Conservation (phyloP, 2,329 filamentous ascomycete species). For the Chaetomium sp. region DNA sequence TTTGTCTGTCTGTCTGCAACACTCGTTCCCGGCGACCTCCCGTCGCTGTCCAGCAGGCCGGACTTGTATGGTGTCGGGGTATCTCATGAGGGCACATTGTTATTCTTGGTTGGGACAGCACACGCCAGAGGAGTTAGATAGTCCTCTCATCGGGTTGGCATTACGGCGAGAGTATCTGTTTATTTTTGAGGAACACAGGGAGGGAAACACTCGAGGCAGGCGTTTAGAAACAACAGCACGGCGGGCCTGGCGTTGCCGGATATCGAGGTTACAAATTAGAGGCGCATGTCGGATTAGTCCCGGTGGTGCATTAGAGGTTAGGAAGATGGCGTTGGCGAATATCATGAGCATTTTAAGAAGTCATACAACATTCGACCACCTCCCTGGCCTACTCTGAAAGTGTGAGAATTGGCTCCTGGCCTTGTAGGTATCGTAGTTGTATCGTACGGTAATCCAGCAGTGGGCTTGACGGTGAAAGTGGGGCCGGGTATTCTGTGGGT, state of each 20-base stretch:
- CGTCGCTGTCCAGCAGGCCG: background rate
- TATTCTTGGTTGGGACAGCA: conserved; percentile 28
- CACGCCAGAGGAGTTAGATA: conserved; percentile 45
- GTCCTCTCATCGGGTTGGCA: conserved; percentile 33
- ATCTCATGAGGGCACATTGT: conserved; percentile 9
- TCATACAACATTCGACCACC: too few relatives aligned
- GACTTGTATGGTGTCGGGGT: conserved; percentile 1
- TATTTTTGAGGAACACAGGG: conserved; percentile 17
- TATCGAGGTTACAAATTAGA: conserved; percentile 3
- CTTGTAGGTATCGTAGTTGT: too few relatives aligned
- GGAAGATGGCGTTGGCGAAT: conserved; percentile 5
- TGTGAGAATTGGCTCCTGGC: too few relatives aligned
- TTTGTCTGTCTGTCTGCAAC: too few relatives aligned
- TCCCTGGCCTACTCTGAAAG: too few relatives aligned
- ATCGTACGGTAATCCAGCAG: too few relatives aligned
- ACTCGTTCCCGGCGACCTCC: too few relatives aligned
- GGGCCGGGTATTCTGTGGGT: too few relatives aligned
- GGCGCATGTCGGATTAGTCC: background rate
- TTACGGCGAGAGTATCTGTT: conserved; percentile 22
- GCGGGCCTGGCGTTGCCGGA: conserved; percentile 9
- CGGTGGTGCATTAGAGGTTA: background rate
- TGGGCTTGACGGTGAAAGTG: too few relatives aligned
- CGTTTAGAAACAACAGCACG: conserved; percentile 18
- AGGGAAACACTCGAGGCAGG: conserved; percentile 11
- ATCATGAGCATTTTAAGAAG: background rate